Conservation (phyloP, 352 stramenopile species). For the Aphanomyces stellatus region DNA sequence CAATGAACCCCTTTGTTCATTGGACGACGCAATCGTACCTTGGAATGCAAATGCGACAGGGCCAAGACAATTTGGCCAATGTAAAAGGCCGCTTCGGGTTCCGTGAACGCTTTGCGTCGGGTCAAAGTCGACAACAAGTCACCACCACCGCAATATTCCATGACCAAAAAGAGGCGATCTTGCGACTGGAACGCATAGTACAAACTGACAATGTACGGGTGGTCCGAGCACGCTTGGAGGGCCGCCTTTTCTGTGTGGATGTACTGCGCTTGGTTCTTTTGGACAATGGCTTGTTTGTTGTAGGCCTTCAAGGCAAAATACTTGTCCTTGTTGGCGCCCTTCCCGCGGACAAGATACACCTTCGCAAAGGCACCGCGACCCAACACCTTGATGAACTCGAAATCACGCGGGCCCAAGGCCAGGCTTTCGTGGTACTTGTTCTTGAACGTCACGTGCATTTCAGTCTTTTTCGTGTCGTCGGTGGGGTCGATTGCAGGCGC, state of each 20-base stretch:
- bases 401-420: slow-evolving; percentile 69
- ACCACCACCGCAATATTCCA: slow-evolving; percentile 79
- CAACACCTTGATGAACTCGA: slow-evolving; percentile 82
- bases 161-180: slow-evolving; percentile 75
- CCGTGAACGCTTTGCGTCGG: slow-evolving; percentile 69
- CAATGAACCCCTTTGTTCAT: not conserved
- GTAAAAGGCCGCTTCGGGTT: slow-evolving; percentile 74
- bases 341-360: slow-evolving; percentile 75
- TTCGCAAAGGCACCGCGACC: slow-evolving; percentile 77
- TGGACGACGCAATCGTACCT: not conserved
- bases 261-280: slow-evolving; percentile 85
- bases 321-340: slow-evolving; percentile 78
- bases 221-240: slow-evolving; percentile 73
- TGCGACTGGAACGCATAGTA: slow-evolving; percentile 82
- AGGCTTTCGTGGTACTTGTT: slow-evolving; percentile 86
- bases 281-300: slow-evolving; percentile 83
- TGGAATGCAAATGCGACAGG: slow-evolving; percentile 75
- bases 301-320: slow-evolving; percentile 82
- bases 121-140: slow-evolving; percentile 70
- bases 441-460: slow-evolving; percentile 72
- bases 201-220: slow-evolving; percentile 79
- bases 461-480: slow-evolving; percentile 38
- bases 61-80: slow-evolving; percentile 76
- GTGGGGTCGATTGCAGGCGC: slow-evolving; percentile 56
- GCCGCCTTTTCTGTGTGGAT: slow-evolving; percentile 79